Percentiles rank a stretch among this genome's conserved stretches.
Conservation (phyloP, 257 asterid genomes). For the Solanum clarkiae region DNA sequence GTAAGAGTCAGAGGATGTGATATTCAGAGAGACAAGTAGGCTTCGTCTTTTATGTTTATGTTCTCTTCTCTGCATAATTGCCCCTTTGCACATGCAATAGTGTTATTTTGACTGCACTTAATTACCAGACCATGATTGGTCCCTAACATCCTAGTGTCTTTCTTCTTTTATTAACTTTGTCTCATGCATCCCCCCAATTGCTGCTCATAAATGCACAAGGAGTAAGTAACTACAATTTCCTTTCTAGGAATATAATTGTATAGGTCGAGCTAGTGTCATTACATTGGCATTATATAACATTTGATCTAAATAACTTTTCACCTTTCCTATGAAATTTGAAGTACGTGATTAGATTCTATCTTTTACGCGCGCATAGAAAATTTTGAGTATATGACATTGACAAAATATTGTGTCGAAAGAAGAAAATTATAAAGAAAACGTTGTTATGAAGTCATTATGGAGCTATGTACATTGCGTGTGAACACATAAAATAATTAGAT, state of each 20-base stretch:
- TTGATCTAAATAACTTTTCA: neutral
- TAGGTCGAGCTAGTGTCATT: neutral
- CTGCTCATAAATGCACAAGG: neutral
- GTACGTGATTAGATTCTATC: neutral
- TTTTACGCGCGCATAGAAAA: neutral
- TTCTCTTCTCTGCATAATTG: neutral
- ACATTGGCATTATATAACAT: neutral
- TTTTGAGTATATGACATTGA: neutral
- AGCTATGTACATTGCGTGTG: neutral
- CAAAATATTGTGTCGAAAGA: neutral
- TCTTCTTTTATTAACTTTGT: neutral
- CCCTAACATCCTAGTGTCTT: neutral
- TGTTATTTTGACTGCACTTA: neutral
- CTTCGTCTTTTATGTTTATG: conserved; percentile 13
- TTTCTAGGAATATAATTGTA: neutral
- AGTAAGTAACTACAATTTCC: neutral
- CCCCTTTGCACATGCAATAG: neutral
- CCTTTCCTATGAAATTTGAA: neutral
- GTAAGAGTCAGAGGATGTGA: neutral
- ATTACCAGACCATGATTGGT: neutral
- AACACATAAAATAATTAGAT: neutral
- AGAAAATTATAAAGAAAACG: neutral
- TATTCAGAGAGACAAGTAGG: neutral
- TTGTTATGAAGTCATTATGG: neutral
- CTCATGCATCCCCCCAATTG: neutral